A percentile compares a stretch with the other conserved stretches of the same genome.
phyloP scores from a whole-genome alignment of 805 yeast species.

The Spathaspora passalidarum region DNA sequence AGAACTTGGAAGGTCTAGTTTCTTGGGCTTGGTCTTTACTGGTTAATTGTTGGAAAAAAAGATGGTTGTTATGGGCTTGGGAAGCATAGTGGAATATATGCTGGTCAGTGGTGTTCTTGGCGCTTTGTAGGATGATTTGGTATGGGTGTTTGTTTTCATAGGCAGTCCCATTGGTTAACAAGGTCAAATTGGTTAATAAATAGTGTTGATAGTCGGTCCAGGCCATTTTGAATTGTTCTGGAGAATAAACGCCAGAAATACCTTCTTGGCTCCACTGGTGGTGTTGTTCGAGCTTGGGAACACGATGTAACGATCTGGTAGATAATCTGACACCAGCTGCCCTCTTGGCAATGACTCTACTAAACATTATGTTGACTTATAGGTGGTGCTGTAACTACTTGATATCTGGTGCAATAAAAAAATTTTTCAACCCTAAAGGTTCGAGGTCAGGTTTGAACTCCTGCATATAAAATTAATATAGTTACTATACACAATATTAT shows the following conservation, averaged over 20 bases:
- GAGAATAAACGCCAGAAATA: slow-evolving; percentile 60
- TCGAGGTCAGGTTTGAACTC: neutral
- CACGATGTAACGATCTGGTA: slow-evolving; percentile 54
- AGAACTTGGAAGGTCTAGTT: slow-evolving; percentile 36
- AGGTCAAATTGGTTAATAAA: slow-evolving; percentile 56
- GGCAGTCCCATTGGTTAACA: slow-evolving; percentile 73
- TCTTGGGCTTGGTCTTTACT: slow-evolving; percentile 26
- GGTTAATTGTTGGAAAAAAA: slow-evolving; percentile 67
- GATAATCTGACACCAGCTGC: neutral
- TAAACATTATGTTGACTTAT: neutral
- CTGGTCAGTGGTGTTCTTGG: slow-evolving; percentile 62
- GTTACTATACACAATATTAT: neutral
- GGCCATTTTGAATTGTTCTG: slow-evolving; percentile 64
- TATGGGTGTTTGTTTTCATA: slow-evolving; percentile 75
- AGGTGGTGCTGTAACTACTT: neutral
- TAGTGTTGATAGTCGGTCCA: slow-evolving; percentile 81
- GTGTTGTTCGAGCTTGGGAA: slow-evolving; percentile 52
- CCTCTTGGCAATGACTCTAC: neutral
- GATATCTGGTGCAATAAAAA: neutral
- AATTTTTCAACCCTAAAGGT: neutral
- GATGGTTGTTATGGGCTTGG: slow-evolving; percentile 88
- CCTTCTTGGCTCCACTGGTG: slow-evolving; percentile 44
- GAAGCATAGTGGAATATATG: slow-evolving; percentile 84
- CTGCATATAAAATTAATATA: neutral
- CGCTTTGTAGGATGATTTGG: slow-evolving; percentile 64